Base-by-base conservation (phyloP, 2,329 filamentous ascomycete species). In the Fusarium lyarnte region DNA sequence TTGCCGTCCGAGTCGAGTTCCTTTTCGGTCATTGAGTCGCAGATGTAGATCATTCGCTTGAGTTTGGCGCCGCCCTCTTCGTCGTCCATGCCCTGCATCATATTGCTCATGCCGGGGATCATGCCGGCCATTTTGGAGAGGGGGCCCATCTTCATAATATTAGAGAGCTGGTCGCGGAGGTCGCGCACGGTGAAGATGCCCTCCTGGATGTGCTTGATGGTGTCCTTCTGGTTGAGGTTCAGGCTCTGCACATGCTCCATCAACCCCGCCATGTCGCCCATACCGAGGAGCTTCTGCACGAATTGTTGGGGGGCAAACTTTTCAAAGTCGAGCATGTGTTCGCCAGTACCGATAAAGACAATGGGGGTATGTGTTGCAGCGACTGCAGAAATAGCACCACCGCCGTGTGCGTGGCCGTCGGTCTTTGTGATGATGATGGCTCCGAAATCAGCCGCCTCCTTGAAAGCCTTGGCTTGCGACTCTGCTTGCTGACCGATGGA, bases 111-210 rank as follows among this genome's bases (percentile, higher is more conserved):
- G 33, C 96, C 96, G 0, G 96, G 96, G 72, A 99, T 98, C 96
- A 99, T 99, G 77, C 95, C 94, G 0, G 95, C 97, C 90, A 99
- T 97, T 81, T 99, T 98, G 23, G 93, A 97, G 3, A 99, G 85
- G 0, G 96, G 96, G 0, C 96, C 96, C 96, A 99, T 98, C 85
- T 99, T 99, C 94, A 98, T 98, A 79, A 99, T 98, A 78, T 98
- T 98, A 65, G 92, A 93, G 17, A 99, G 90, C 80, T 99, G 97
- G 80, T 99, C 96, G 25, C 96, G 91, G 74, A 99, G 88, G 81
- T 99, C 96, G 61, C 96, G 92, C 38, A 99, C 89, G 0, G 96
- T 97, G 82, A 98, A 99, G 72, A 98, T 95, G 62, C 96, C 96
- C 79, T 98, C 95, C 11, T 94, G 93, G 74, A 99, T 97, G 84